Conservation (phyloP, 805 yeast species). For the Teunomyces funiuensis region DNA sequence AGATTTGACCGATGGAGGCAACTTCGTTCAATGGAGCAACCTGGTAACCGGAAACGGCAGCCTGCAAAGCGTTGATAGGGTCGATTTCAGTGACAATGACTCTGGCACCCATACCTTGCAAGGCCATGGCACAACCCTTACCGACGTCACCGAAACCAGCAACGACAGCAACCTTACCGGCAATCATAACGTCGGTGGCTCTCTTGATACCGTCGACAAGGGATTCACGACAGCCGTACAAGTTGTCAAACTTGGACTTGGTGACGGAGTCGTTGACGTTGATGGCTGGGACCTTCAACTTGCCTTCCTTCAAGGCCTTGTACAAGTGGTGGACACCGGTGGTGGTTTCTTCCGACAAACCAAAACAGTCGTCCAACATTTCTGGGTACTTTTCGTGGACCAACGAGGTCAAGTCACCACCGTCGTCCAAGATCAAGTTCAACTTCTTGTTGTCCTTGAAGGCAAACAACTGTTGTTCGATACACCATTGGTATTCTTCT, state of each 20-base stretch:
- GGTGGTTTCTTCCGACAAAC: conserved; percentile 98
- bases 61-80: conserved; percentile 98
- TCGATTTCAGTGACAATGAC: conserved; percentile 96
- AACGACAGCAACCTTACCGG: conserved; percentile 98
- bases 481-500: conserved; percentile 99
- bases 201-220: conserved; percentile 98
- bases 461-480: conserved; percentile 97
- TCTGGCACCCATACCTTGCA: conserved; percentile 98
- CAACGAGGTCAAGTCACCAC: conserved; percentile 96
- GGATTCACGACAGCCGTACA: conserved; percentile 99
- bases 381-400: conserved; percentile 99
- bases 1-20: conserved; percentile 90
- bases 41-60: conserved; percentile 98
- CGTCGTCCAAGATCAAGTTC: conserved; percentile 97
- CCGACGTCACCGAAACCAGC: conserved; percentile 99
- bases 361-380: conserved; percentile 91
- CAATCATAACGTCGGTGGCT: conserved; percentile 99
- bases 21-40: conserved; percentile 95
- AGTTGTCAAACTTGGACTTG: conserved; percentile 98
- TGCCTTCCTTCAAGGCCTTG: conserved; percentile 87
- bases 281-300: conserved; percentile 97
- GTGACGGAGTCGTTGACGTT: conserved; percentile 99
- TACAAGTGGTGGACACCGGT: conserved; percentile 99
- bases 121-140: conserved; percentile 99
- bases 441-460: conserved; percentile 95